These are phyloP conservation scores for Thermomyces lanuginosus DNA, from an alignment of 2,329 filamentous ascomycete genomes.

Conservation along the genomic window DNA sequence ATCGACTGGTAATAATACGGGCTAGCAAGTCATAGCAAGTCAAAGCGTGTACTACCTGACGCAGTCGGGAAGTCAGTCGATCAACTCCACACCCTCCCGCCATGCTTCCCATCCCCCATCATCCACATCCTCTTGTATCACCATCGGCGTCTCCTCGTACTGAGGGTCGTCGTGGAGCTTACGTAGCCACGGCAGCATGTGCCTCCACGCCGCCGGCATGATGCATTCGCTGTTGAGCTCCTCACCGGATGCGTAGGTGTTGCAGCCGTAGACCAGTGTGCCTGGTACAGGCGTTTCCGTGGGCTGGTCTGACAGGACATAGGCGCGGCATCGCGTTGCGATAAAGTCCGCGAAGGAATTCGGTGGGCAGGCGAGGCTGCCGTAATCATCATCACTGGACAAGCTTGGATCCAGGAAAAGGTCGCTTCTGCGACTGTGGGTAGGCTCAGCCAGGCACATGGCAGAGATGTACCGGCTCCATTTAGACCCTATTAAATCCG, in stretches of 20 bases:
- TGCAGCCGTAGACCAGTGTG: conserved; percentile 43
- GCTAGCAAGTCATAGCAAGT: too few species aligned
- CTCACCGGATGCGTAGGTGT: conserved; percentile 54
- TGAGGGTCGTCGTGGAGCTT: conserved; percentile 34
- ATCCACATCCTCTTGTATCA: conserved; percentile 12
- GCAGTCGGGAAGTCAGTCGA: background rate
- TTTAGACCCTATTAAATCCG: conserved; percentile 24
- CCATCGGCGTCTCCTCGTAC: conserved; percentile 23
- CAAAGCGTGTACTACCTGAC: background rate
- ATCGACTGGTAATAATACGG: too few species aligned
- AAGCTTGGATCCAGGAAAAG: conserved; percentile 8
- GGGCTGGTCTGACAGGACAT: conserved; percentile 38
- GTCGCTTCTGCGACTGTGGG: conserved; percentile 17
- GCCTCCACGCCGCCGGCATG: conserved; percentile 38
- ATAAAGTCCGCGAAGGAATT: conserved; percentile 18
- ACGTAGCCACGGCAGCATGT: conserved; percentile 46
- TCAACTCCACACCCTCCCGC: conserved; percentile 2
- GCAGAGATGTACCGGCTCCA: conserved; percentile 26
- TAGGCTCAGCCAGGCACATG: conserved; percentile 24
- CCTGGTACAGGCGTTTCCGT: conserved; percentile 39
- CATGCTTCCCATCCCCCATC: conserved; percentile 7
- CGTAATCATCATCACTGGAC: conserved; percentile 4
- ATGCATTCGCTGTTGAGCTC: conserved; percentile 43
- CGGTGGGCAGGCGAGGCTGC: too few species aligned
- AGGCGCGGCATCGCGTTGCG: conserved; percentile 43